Conservation (phyloP, 352 stramenopile genomes). For the Pythium dissimile region DNA sequence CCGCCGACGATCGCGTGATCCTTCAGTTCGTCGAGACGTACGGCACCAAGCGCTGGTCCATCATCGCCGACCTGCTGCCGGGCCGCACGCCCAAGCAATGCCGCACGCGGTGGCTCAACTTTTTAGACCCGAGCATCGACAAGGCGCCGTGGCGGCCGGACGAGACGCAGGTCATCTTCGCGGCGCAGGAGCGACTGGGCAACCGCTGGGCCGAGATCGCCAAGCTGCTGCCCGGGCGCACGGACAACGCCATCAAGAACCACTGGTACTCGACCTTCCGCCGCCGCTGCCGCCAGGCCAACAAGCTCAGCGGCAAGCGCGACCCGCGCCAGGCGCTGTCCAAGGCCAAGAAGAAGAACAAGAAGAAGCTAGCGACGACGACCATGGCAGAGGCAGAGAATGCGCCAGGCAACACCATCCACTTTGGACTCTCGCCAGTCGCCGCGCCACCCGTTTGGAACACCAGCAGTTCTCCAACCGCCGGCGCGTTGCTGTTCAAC, state of each 20-base stretch:
- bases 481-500: slow-evolving; percentile 25
- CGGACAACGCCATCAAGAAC: slow-evolving; percentile 87
- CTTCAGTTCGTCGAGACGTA: slow-evolving; percentile 63
- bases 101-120: slow-evolving; percentile 95
- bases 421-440: too few relatives aligned
- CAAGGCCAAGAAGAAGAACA: slow-evolving; percentile 1
- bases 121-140: slow-evolving; percentile 91
- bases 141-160: slow-evolving; percentile 91
- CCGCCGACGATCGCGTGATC: slow-evolving; percentile 63
- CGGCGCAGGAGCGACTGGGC: slow-evolving; percentile 68
- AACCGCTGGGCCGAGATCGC: slow-evolving; percentile 98
- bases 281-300: slow-evolving; percentile 48
- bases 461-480: slow-evolving; percentile 14
- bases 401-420: too few relatives aligned
- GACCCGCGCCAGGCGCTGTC: not conserved
- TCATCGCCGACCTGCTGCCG: slow-evolving; percentile 91
- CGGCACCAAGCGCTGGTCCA: slow-evolving; percentile 89
- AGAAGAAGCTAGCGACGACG: not conserved
- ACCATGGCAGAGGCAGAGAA: not conserved
- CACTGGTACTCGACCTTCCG: slow-evolving; percentile 84
- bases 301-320: slow-evolving; percentile 31
- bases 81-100: slow-evolving; percentile 96
- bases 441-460: not conserved
- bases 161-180: slow-evolving; percentile 87
- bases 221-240: slow-evolving; percentile 93